phyloP scores from a whole-genome alignment of 192 early-diverging fungal genomes.

The Hyaloraphidium curvatum region DNA sequence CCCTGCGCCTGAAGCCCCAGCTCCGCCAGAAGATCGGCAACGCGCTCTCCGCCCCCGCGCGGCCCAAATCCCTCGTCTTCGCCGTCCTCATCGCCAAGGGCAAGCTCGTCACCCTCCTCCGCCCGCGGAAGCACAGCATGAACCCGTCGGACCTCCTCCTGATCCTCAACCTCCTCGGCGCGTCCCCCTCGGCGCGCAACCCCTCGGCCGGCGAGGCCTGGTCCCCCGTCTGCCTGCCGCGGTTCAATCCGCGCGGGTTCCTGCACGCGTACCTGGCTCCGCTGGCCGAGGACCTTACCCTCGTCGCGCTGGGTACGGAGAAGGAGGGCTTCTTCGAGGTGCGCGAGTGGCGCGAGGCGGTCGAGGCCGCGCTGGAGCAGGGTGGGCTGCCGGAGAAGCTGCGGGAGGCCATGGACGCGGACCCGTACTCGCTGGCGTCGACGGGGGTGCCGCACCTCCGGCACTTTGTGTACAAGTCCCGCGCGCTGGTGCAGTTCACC shows the following conservation, averaged over 20 bases:
- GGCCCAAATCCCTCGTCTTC: conserved; percentile 39
- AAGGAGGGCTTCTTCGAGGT: conserved; percentile 70
- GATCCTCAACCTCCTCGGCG: conserved; percentile 58
- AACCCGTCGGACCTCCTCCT: conserved; percentile 68
- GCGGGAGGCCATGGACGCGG: conserved; percentile 20
- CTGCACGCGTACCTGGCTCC: conserved; percentile 74
- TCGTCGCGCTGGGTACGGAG: conserved; percentile 42
- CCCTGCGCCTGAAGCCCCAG: conserved; percentile 41
- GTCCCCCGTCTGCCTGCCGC: conserved; percentile 87
- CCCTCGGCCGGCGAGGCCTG: conserved; percentile 64
- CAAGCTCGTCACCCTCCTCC: conserved; percentile 50
- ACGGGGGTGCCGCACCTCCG: conserved; percentile 40
- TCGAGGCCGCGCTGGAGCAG: too few species aligned
- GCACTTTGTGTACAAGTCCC: conserved; percentile 55
- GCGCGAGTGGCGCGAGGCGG: conserved; percentile 36
- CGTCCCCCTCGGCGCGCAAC: conserved; percentile 44
- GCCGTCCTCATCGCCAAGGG: conserved; percentile 59
- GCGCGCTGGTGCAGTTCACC: conserved; percentile 39
- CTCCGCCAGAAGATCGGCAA: conserved; percentile 50
- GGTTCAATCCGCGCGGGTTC: conserved; percentile 71
- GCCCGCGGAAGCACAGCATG: conserved; percentile 55
- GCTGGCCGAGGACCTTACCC: conserved; percentile 43
- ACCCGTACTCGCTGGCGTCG: conserved; percentile 15
- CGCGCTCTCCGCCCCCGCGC: conserved; percentile 18
- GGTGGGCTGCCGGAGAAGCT: conserved; percentile 22